Evolutionary conservation across 768 basidiomycete species (phyloP), one percentile per base, ranked within the genome.

Genomic region (Tricholoma furcatifolium): DNA sequence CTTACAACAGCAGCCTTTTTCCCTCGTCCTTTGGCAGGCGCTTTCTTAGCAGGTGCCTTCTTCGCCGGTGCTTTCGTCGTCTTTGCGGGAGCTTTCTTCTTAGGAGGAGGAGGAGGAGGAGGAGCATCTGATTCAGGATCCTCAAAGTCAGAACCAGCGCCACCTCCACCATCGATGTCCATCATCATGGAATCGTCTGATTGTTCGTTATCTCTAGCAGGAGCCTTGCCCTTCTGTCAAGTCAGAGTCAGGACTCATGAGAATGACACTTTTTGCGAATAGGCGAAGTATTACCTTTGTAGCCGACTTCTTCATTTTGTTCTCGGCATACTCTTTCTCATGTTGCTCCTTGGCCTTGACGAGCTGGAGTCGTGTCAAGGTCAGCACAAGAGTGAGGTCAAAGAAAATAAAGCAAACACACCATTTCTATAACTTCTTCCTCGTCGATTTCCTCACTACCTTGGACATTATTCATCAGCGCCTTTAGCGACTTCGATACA

Each of bases 101-200:
- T 66, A 2, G 76, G 74, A 8, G 76, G 75, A 30, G 27, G 27
- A 2, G 76, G 74, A 8, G 76, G 75, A 30, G 27, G 27, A 3
- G 65, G 68, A 14, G 70, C 77, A 32, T 83, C 81, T 2, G 71
- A 76, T 23, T 82, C 75, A 30, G 67, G 65, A 42, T 79, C 76
- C 17, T 79, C 78, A 18, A 79, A 78, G 55, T 82, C 85, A 30
- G 80, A 86, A 15, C 74, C 78, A 8, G 67, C 77, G 9, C 60
- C 70, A 41, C 63, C 60, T 23, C 60, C 60, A 8, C 62, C 67
- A 55, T 88, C 87, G 42, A 90, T 66, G 43, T 93, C 87, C 81
- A 88, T 85, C 72, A 77, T 71, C 87, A 90, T 90, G 3, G 87
- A 91, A 63, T 91, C 91, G 31, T 85, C 87, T 2, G 80, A 85